Conservation (phyloP, 164 flowering plant genomes). For the Stephania japonica region DNA sequence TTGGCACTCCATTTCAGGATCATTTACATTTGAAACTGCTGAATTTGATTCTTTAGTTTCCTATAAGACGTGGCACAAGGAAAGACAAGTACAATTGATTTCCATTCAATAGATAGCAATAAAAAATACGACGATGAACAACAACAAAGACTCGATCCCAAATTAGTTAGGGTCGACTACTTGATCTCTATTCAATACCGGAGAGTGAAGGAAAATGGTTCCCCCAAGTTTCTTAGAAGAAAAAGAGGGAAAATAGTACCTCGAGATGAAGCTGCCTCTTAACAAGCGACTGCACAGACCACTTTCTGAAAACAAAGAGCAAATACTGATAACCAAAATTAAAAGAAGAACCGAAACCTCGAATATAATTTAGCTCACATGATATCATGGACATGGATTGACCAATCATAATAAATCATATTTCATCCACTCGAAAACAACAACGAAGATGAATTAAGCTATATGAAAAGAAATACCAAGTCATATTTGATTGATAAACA, state of each 20-base stretch:
- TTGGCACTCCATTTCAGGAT: constrained; percentile 32
- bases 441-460: not conserved
- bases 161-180: no score
- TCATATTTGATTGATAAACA: not conserved
- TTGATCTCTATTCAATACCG: no score
- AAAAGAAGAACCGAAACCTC: not conserved
- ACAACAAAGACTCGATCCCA: no score
- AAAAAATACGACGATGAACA: no score
- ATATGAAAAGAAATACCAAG: not conserved
- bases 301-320: constrained; percentile 37
- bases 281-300: constrained; percentile 58
- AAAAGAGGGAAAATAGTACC: constrained; percentile 23
- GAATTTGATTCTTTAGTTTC: constrained; percentile 22
- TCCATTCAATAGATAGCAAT: not conserved
- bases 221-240: not conserved
- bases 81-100: not conserved
- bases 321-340: not conserved
- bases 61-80: constrained; percentile 19
- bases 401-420: constrained; percentile 32
- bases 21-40: constrained; percentile 16
- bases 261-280: constrained; percentile 24
- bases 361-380: not conserved
- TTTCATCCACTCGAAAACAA: constrained; percentile 10
- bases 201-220: not conserved
- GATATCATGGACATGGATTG: constrained; percentile 59